These are phyloP conservation scores for Camillea tinctor DNA, from an alignment of 2,329 filamentous ascomycete genomes.

Conservation along the genomic window DNA sequence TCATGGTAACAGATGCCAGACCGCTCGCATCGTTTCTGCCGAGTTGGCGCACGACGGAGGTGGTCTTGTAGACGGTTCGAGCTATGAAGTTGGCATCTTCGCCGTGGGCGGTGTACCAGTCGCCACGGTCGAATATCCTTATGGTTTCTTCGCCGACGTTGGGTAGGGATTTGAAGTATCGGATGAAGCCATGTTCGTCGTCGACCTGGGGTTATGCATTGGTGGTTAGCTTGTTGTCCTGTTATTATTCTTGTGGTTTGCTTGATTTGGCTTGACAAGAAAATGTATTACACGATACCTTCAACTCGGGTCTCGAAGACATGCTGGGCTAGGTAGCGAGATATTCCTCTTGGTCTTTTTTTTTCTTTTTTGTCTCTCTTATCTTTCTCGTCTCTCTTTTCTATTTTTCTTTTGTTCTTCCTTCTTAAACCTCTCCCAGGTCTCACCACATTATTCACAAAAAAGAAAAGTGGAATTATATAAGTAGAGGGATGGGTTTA, in stretches of 20 bases:
- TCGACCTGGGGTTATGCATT: conserved; percentile 63
- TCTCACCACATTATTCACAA: neutral
- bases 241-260: neutral
- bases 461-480: neutral
- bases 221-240: too few species aligned
- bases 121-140: conserved; percentile 88
- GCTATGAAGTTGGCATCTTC: conserved; percentile 83
- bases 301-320: conserved; percentile 56
- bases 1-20: conserved; percentile 92
- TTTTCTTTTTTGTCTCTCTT: neutral
- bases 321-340: conserved; percentile 34
- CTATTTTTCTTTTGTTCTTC: conserved; percentile 1
- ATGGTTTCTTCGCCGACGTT: conserved; percentile 70
- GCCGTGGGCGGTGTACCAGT: conserved; percentile 94
- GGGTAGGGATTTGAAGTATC: conserved; percentile 87
- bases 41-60: conserved; percentile 87
- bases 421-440: too few species aligned
- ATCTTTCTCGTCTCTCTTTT: neutral
- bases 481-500: neutral
- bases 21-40: conserved; percentile 81
- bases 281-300: conserved; percentile 31
- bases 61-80: conserved; percentile 91
- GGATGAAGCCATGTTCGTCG: conserved; percentile 95
- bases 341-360: neutral
- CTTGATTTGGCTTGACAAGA: too few species aligned